A percentile compares a stretch with the other conserved stretches of the same genome.
Conservation (phyloP, 164 flowering plant genomes). For the Tinospora cordifolia region DNA sequence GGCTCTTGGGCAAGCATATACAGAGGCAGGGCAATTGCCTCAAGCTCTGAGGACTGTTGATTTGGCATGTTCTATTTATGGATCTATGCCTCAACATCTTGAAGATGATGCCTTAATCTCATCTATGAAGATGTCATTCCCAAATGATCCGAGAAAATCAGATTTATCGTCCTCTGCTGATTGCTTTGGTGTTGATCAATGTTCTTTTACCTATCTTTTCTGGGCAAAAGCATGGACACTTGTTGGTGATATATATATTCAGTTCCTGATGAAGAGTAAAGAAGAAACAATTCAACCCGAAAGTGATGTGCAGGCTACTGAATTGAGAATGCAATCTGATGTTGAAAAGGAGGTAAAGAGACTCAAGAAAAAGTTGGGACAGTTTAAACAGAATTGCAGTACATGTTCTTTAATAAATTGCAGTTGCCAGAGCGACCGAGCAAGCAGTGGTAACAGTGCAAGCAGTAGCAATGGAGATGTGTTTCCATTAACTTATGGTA, state of each 20-base stretch:
- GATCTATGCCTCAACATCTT: slow-evolving; percentile 85
- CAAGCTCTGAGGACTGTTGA: slow-evolving; percentile 78
- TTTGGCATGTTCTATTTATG: slow-evolving; percentile 84
- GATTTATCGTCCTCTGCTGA: slow-evolving; percentile 18
- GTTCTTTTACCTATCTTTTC: slow-evolving; percentile 52
- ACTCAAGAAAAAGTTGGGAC: slow-evolving; percentile 75
- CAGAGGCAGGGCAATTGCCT: slow-evolving; percentile 67
- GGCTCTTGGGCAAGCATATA: slow-evolving; percentile 86
- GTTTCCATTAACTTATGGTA: slow-evolving; percentile 30
- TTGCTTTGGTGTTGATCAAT: slow-evolving; percentile 23
- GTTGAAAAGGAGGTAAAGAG: slow-evolving; percentile 81
- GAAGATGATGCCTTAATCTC: slow-evolving; percentile 66
- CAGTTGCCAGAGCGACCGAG: slow-evolving; percentile 93
- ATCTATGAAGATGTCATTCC: slow-evolving; percentile 37
- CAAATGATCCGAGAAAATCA: slow-evolving; percentile 14
- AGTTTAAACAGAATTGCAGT: slow-evolving; percentile 55
- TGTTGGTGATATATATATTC: slow-evolving; percentile 85
- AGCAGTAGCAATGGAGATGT: slow-evolving; percentile 61
- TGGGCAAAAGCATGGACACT: slow-evolving; percentile 95
- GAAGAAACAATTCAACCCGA: slow-evolving; percentile 28
- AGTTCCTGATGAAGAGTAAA: slow-evolving; percentile 45
- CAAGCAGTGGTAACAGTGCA: slow-evolving; percentile 90
- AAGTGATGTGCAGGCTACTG: slow-evolving; percentile 24
- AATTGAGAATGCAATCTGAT: slow-evolving; percentile 71
- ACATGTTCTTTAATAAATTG: slow-evolving; percentile 86